Conservation (phyloP, 768 basidiomycete species). For the Auricularia sp. region DNA sequence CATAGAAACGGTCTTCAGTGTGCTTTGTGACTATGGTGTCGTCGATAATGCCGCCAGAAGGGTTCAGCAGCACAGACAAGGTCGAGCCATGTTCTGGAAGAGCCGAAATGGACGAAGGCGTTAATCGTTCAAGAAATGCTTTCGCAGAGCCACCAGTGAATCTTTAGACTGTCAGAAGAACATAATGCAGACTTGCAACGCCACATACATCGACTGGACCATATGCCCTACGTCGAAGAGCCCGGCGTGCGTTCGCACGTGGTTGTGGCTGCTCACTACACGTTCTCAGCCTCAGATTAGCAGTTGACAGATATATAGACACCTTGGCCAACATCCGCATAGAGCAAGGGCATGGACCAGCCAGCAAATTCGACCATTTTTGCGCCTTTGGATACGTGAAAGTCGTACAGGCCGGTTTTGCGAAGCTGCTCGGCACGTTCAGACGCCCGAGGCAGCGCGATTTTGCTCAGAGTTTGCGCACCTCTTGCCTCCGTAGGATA, state of each 20-base stretch:
- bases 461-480: too few relatives aligned
- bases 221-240: conserved; percentile 98
- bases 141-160: conserved; percentile 74
- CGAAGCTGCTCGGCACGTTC: conserved; percentile 25
- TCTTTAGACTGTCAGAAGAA: conserved; percentile 24
- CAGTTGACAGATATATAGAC: conserved; percentile 11
- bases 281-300: conserved; percentile 5
- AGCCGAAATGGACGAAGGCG: conserved; percentile 66
- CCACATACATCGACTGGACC: conserved; percentile 83
- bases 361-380: conserved; percentile 98
- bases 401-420: conserved; percentile 78
- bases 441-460: too few relatives aligned
- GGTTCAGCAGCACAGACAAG: conserved; percentile 82
- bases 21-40: conserved; percentile 90
- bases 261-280: conserved; percentile 79
- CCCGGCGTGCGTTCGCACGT: conserved; percentile 72
- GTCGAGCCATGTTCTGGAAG: conserved; percentile 71
- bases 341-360: conserved; percentile 86
- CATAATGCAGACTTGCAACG: not conserved
- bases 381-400: conserved; percentile 70
- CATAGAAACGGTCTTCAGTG: conserved; percentile 69
- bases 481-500: too few relatives aligned
- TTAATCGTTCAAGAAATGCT: conserved; percentile 79
- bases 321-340: conserved; percentile 77
- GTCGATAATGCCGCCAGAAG: conserved; percentile 88